phyloP scores from a whole-genome alignment of 1,139 yeast species.

The Spencermartinsiella ligniputridi region DNA sequence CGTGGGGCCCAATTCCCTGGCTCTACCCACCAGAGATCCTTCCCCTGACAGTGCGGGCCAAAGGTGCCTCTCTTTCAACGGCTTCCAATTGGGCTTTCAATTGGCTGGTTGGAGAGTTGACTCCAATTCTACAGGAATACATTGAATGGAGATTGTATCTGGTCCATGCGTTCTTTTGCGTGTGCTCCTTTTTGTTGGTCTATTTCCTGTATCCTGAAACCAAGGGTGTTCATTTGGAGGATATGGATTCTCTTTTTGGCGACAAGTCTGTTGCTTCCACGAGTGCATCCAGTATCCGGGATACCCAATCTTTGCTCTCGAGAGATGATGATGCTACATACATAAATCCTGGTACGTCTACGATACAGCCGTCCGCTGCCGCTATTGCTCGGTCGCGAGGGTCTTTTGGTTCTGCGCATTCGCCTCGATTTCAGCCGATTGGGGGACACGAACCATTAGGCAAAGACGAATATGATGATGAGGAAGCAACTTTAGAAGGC shows the following conservation, averaged over 20 bases:
- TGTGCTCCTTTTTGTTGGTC: constrained; percentile 65
- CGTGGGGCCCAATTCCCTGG: constrained; percentile 97
- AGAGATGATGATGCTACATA: constrained; percentile 12
- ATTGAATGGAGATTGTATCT: constrained; percentile 79
- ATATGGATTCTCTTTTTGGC: constrained; percentile 80
- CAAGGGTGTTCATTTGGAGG: constrained; percentile 82
- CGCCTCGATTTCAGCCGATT: neutral
- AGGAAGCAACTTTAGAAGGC: constrained; percentile 2
- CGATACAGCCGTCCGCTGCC: constrained; percentile 27
- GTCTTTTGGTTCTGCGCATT: constrained; percentile 10
- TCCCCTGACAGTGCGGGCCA: constrained; percentile 82
- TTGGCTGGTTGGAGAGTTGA: constrained; percentile 85
- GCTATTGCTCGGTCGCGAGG: constrained; percentile 25
- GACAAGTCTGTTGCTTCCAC: constrained; percentile 43
- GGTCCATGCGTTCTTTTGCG: constrained; percentile 75
- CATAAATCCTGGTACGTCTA: constrained; percentile 9
- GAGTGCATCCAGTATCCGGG: constrained; percentile 23
- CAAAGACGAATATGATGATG: constrained; percentile 5
- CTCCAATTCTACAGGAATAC: constrained; percentile 74
- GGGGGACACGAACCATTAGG: neutral
- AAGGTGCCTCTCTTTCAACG: constrained; percentile 87
- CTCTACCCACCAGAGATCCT: constrained; percentile 82
- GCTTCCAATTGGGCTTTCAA: constrained; percentile 96
- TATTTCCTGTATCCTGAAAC: constrained; percentile 79
- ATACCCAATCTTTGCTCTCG: constrained; percentile 23